Base-by-base conservation (phyloP, 257 asterid species). In the Ehretia macrophylla region DNA sequence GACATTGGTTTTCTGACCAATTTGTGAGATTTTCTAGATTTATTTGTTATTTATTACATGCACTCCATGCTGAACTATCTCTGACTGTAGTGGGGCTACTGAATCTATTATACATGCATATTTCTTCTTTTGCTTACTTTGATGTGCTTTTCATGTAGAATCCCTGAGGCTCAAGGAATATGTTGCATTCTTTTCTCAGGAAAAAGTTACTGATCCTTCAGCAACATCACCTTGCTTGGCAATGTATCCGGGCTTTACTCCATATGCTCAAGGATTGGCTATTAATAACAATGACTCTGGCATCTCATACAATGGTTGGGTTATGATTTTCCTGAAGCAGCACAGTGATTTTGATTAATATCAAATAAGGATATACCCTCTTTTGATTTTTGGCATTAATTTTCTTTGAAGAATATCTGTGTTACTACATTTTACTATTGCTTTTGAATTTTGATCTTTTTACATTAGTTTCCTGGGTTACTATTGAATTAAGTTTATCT, bases 241-340 rank as follows among this genome's bases (percentile, higher is more conserved):
- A 55, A 65, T 74, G 68, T 85, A 77, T 58, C 70, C 83, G 21
- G 77, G 82, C 60, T 74, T 66, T 65, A 64, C 77, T 68, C 83
- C 76, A 8, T 69, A 74, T 51, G 73, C 76, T 63, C 80, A 71
- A 37, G 84, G 77, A 68, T 56, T 76, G 72, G 51, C 69, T 63
- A 68, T 82, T 38, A 85, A 71, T 70, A 68, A 76, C 78, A 79
- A 68, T 16, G 88, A 71, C 9, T 77, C 73, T 23, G 65, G 56
- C 67, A 58, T 68, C 69, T 65, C 77, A 50, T 84, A 69, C 63
- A 80, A 78, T 66, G 95, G 96, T 90, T 54, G 56, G 81, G 60
- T 67, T 53, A 52, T 55, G 35, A 59, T 58, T 40, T 59, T 65
- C 68, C 62, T 51, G 1, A 49, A 53, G 16, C 6, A 56, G 47